These are phyloP conservation scores for Botrytis galanthina DNA, from an alignment of 2,329 filamentous ascomycete genomes.

Conservation along the genomic window DNA sequence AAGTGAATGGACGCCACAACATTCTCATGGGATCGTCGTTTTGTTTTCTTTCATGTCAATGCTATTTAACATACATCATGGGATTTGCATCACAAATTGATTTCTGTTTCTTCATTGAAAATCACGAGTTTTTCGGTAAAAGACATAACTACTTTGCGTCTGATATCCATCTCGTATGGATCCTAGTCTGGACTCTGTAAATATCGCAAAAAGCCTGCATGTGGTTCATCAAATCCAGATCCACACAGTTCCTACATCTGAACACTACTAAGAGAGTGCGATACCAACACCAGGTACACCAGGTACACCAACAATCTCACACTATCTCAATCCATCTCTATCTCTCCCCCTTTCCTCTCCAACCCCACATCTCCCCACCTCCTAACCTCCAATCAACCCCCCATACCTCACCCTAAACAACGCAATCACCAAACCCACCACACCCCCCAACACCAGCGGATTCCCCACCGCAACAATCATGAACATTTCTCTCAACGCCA, in stretches of 20 bases:
- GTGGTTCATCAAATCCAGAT: background rate
- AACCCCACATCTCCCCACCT: background rate
- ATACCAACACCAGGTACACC: background rate
- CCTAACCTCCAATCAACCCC: background rate
- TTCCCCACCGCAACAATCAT: background rate
- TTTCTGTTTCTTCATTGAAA: background rate
- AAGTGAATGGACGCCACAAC: background rate
- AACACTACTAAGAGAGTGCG: background rate
- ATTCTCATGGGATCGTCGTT: background rate
- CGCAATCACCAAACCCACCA: background rate
- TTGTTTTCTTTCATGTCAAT: background rate
- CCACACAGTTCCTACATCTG: accelerated
- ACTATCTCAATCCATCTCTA: background rate
- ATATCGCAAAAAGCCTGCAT: background rate
- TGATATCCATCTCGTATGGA: background rate
- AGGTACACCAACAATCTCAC: background rate
- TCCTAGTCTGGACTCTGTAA: accelerated
- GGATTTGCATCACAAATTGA: background rate
- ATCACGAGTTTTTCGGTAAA: background rate
- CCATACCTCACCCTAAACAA: background rate
- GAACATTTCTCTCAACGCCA: background rate
- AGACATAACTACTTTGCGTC: accelerated
- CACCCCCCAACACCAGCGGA: background rate
- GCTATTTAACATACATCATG: background rate
- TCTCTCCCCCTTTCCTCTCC: no score